Base-by-base conservation (phyloP, 2,329 filamentous ascomycete genomes). In the Westerdykella ornata region DNA sequence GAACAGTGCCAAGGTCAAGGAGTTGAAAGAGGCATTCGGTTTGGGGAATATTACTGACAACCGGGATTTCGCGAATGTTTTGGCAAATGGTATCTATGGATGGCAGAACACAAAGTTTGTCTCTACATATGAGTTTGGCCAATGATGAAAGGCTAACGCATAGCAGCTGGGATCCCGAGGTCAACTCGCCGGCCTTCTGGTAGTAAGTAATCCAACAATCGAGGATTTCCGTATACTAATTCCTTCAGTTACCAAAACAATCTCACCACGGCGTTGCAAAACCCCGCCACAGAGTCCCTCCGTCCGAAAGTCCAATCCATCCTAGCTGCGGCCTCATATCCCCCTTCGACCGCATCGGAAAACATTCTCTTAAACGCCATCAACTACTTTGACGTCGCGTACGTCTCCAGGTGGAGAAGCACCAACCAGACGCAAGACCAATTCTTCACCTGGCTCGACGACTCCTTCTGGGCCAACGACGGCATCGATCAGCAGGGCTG, bases 91-190 rank as follows among this genome's bases (percentile, higher is more conserved):
- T 2, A 66, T 80, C 16, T 63, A 62, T 12, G 59, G 60, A 9
- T 81, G 77, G 72, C 78, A 82, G 59, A 63, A 62, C 17, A 64
- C 59, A 1, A 65, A 60, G 39, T 52, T 29, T 22, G 47, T 39
- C 33, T 26, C 26, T 35, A 6, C 12, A 5, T n/a, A 16, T 33
- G 35, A 4, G n/a, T n/a, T 20, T 15, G 16, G 13, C 5, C 20
- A 13, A 28, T 12, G 13, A 8, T 16, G n/a, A n/a, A 31, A 37
- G 3, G 8, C 20, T 45, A n/a, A 42, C 14, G n/a, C 11, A 12
- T 20, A 65, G 68, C 19, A 78, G 78, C 47, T 83, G 80, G 80
- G 78, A 82, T 51, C 77, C 78, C 0, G 71, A 62, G 2, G 57
- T 75, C 16, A 73, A 72, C 37, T 67, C 66, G 20, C 63, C 68